phyloP scores from a whole-genome alignment of 1,284 basidiomycete genomes.

The Naganishia liquefaciens region DNA sequence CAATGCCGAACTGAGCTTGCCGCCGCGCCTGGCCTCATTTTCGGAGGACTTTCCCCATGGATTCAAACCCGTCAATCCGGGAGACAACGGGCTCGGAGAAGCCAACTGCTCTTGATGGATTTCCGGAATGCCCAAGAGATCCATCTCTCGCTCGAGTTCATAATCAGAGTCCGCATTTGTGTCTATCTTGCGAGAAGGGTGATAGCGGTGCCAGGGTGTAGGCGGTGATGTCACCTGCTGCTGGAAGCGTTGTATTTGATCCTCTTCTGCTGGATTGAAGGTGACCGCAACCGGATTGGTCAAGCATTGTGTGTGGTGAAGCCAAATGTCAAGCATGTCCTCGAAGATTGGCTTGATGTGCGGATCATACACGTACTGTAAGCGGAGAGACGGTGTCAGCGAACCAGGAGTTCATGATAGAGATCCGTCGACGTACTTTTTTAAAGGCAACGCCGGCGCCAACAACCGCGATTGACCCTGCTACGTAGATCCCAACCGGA shows the following conservation, averaged over 20 bases:
- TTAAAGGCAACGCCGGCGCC: slow-evolving; percentile 28
- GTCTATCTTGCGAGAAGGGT: not conserved
- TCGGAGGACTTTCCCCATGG: slow-evolving; percentile 3
- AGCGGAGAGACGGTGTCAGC: not conserved
- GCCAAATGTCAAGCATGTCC: slow-evolving; percentile 14
- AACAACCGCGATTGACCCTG: slow-evolving; percentile 14
- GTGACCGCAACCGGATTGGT: slow-evolving; percentile 10
- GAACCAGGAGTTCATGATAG: too few relatives aligned
- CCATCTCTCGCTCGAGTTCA: slow-evolving; percentile 12
- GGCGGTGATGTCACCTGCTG: not conserved
- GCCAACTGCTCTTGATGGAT: not conserved
- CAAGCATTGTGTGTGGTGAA: slow-evolving; percentile 13
- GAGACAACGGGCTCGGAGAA: not conserved
- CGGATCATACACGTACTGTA: slow-evolving; percentile 32
- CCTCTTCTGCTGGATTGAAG: slow-evolving; percentile 3
- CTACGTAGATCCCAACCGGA: slow-evolving; percentile 13
- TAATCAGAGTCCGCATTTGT: not conserved
- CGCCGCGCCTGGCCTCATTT: slow-evolving; percentile 4
- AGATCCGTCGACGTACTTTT: slow-evolving; percentile 16
- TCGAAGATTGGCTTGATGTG: slow-evolving; percentile 29
- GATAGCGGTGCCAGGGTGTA: not conserved
- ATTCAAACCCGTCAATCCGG: not conserved
- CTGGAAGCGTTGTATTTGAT: not conserved
- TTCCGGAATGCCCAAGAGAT: slow-evolving; percentile 6
- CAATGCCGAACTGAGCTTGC: not conserved